Conservation (phyloP, 345 rosid species). For the Rhodomyrtus tomentosa region DNA sequence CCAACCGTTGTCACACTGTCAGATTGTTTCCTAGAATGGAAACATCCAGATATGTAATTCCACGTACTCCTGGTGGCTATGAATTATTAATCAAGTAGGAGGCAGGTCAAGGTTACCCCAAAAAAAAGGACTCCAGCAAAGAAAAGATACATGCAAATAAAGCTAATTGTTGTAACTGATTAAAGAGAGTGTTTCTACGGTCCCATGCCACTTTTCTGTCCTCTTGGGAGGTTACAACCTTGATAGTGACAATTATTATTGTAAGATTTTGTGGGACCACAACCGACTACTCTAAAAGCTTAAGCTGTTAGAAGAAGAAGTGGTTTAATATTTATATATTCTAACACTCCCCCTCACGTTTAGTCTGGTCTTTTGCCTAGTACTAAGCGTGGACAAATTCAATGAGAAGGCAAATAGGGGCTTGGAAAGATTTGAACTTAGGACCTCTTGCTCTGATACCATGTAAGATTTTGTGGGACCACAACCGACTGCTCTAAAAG, state of each 20-base stretch:
- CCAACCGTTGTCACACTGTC: background rate
- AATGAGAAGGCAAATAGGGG: too few species aligned
- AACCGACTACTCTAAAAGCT: too few species aligned
- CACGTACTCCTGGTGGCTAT: background rate
- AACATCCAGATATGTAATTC: background rate
- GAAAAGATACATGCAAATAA: background rate
- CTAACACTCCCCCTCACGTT: too few species aligned
- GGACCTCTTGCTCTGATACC: too few species aligned
- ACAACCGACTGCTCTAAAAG: too few species aligned
- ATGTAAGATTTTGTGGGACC: too few species aligned
- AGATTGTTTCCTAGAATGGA: background rate
- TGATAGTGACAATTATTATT: background rate
- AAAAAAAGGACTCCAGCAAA: background rate
- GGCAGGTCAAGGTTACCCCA: background rate
- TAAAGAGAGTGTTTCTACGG: background rate
- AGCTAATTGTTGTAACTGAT: background rate
- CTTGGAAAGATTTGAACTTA: too few species aligned
- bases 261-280: too few species aligned
- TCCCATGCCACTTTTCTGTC: background rate
- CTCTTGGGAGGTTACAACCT: background rate
- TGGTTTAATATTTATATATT: too few species aligned
- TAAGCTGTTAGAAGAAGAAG: too few species aligned
- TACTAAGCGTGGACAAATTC: too few species aligned
- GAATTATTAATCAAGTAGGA: background rate
- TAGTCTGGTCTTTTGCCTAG: too few species aligned